These are phyloP conservation scores for Blastosporella zonata DNA, from an alignment of 1,284 basidiomycete genomes.

Conservation along the genomic window DNA sequence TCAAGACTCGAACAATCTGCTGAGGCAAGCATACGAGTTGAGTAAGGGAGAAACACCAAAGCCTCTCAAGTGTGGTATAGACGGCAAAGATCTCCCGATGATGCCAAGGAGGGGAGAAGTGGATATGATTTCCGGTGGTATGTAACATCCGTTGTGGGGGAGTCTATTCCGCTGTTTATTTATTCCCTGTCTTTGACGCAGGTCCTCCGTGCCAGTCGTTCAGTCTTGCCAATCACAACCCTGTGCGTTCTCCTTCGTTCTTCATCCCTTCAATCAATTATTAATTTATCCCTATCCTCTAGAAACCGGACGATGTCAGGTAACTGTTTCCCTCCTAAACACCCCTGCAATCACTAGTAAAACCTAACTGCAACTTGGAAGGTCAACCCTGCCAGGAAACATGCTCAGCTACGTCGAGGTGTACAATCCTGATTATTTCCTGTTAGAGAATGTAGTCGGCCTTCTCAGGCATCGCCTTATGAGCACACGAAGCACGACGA, in stretches of 20 bases:
- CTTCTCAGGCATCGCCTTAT: constrained; percentile 45
- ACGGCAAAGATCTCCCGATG: constrained; percentile 37
- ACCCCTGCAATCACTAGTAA: constrained; percentile 1
- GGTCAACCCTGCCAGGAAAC: constrained; percentile 61
- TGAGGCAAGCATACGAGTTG: constrained; percentile 53
- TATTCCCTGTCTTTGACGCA: constrained; percentile 23
- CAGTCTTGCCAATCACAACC: constrained; percentile 56
- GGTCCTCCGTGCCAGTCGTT: constrained; percentile 74
- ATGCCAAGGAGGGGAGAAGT: constrained; percentile 59
- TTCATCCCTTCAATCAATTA: background rate
- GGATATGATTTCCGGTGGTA: constrained; percentile 71
- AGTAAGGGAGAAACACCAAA: constrained; percentile 37
- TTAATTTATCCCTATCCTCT: background rate
- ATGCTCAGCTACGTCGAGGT: constrained; percentile 75
- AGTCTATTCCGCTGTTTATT: background rate
- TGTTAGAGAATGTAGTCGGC: constrained; percentile 70
- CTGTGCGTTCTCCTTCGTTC: constrained; percentile 33
- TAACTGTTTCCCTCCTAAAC: constrained; percentile 21
- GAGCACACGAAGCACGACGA: constrained; percentile 25
- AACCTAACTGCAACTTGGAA: constrained; percentile 20
- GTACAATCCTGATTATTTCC: constrained; percentile 59
- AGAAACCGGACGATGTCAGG: constrained; percentile 62
- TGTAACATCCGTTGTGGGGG: constrained; percentile 16
- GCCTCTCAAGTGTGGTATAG: constrained; percentile 34
- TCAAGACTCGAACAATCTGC: constrained; percentile 57